Evolutionary conservation across 83 land plant genomes (phyloP), one percentile per base, ranked within the genome.

Genomic region (Picea mariana): DNA sequence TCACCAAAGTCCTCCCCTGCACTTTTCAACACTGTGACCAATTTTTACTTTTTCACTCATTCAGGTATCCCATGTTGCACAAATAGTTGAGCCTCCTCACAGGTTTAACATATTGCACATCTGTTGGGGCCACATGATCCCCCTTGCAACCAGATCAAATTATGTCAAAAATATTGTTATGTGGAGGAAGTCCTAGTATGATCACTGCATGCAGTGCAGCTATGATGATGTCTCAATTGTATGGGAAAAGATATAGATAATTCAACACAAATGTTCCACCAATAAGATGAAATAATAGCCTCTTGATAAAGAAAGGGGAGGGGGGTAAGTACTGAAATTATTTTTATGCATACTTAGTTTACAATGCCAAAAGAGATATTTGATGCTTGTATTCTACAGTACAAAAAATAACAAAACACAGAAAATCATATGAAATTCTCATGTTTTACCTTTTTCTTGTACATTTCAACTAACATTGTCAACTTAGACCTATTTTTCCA

Each of bases 401-500:
- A 23, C 20, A 67, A 34, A n/a, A 71, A 20, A 26, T 21, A 64
- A 40, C 17, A 77, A 18, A 31, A 13, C n/a, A 21, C 13, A 62
- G 26, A 26, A 68, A 67, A 11, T 79, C 9, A 79, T 21, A 24
- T 34, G 16, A 62, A 62, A 64, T 6, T 62, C 12, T 38, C 12
- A 0, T 27, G 21, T 5, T 55, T 64, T 71, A 95, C 99, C 93
- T 92, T 90, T 9, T 81, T 86, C 58, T 88, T 40, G 67, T 91
- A 97, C 91, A 89, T 95, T 55, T 95, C 93, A 2, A 97, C 94
- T 26, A 95, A 66, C 38, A 78, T 67, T 31, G 94, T 95, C 62
- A 97, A 78, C 40, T 97, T 93, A 73, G 96, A 88, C 84, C 90
- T 90, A 12, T 92, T 95, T 85, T 89, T 97, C 97, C 93, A 94